Base-by-base conservation (phyloP, 73 alveolate species). In the Stentor roeselii region DNA sequence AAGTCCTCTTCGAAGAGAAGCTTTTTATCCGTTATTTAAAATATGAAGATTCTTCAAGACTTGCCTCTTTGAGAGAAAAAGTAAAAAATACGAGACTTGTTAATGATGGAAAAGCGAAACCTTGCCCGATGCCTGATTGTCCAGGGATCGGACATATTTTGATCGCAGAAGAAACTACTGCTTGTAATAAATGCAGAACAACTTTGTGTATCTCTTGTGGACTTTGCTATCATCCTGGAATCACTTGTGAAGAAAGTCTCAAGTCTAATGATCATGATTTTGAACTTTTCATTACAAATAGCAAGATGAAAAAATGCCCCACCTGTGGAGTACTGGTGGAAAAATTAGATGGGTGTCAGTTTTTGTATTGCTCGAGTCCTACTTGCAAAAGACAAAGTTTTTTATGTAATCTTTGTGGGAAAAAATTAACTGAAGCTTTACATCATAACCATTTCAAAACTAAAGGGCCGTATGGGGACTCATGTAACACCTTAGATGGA, bases 381-480 rank as follows among this genome's bases (percentile, higher is more conserved):
- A 59, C 37, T 39, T 87, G 93, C 61, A 21, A 59, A 76, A 38
- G 90, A 36, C 39, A 84, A 75, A 84, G 78, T 3, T 42, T 6
- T 59, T 84, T 87, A 39, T 87, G 93, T 60, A 75, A 87, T 60
- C 34, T 84, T 3, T 87, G 93, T 67, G 93, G 93, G 2, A 41
- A 39, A 3, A 58, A 83, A 50, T 36, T 50, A 42, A 42, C 41
- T 35, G 87, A 86, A 40, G 32, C 50, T 3, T 27, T 59, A 76
- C 92, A 86, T 61, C 83, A 83, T 61, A 59, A 84, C 36, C 92
- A 86, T 60, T 86, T 60, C 38, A 86, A 60, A 83, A 31, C 31
- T 3, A 83, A 82, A 61, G 92, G 92, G 3, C 92, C 92, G 36
- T 86, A 59, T 86, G 92, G 92, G 3, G 92, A 86, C 60, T 83